These are phyloP conservation scores for Fusarium oxysporum DNA, from an alignment of 2,329 filamentous ascomycete species.

Conservation along the genomic window DNA sequence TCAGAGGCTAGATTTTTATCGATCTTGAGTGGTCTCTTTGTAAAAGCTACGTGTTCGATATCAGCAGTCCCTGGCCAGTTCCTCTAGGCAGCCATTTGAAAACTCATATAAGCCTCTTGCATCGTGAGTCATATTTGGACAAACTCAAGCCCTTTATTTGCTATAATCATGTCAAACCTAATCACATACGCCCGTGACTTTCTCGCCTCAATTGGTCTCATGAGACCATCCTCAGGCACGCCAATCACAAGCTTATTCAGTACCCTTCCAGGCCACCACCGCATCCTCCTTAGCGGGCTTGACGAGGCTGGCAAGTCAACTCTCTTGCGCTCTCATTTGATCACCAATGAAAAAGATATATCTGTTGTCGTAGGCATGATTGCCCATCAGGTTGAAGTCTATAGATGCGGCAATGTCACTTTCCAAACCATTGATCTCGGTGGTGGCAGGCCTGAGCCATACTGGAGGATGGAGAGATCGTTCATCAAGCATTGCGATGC, in stretches of 20 bases:
- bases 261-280: neutral
- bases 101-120: neutral
- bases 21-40: fast-evolving
- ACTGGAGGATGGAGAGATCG: neutral
- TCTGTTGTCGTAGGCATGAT: neutral
- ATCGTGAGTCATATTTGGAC: neutral
- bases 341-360: neutral
- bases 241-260: neutral
- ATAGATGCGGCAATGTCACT: neutral
- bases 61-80: neutral
- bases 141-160: fast-evolving
- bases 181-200: neutral
- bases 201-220: neutral
- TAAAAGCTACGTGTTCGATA: neutral
- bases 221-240: neutral
- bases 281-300: neutral
- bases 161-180: neutral
- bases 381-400: neutral
- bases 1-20: fast-evolving
- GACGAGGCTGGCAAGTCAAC: neutral
- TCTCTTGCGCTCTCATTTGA: neutral
- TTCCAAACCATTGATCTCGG: neutral
- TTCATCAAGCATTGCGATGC: neutral
- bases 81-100: neutral
- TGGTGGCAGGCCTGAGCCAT: neutral